These are phyloP conservation scores for Apiotrichum gamsii DNA, from an alignment of 1,284 basidiomycete genomes.

Conservation along the genomic window DNA sequence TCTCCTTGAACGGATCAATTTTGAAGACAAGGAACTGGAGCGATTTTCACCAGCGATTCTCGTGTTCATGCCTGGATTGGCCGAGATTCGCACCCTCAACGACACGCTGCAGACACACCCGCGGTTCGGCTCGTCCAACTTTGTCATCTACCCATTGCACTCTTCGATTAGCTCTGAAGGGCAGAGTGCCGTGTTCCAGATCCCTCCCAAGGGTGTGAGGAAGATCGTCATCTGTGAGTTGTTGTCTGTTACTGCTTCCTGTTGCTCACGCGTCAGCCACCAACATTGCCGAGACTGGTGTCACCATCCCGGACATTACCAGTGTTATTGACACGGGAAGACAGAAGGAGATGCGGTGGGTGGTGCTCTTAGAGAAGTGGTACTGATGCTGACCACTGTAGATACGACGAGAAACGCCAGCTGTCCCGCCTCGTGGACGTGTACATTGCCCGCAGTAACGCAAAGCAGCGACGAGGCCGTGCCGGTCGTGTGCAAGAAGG, in stretches of 20 bases:
- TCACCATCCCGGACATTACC: slow-evolving; percentile 97
- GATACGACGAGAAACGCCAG: slow-evolving; percentile 96
- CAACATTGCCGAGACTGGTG: slow-evolving; percentile 76
- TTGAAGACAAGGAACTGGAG: slow-evolving; percentile 51
- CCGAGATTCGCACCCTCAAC: slow-evolving; percentile 82
- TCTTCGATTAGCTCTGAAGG: slow-evolving; percentile 86
- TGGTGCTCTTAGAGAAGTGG: background rate
- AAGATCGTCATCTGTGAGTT: slow-evolving; percentile 80
- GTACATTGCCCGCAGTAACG: slow-evolving; percentile 89
- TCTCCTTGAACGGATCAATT: slow-evolving; percentile 83
- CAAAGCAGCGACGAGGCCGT: slow-evolving; percentile 82
- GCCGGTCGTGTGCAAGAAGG: slow-evolving; percentile 88
- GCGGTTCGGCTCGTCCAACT: slow-evolving; percentile 62
- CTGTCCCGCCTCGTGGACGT: slow-evolving; percentile 88
- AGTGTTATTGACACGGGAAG: slow-evolving; percentile 96
- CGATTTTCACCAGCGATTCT: slow-evolving; percentile 74
- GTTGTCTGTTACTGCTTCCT: too few species aligned
- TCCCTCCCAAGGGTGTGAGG: slow-evolving; percentile 68
- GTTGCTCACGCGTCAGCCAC: slow-evolving; percentile 53
- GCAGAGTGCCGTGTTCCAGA: slow-evolving; percentile 83
- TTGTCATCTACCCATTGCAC: slow-evolving; percentile 85
- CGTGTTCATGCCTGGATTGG: slow-evolving; percentile 87
- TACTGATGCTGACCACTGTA: too few species aligned
- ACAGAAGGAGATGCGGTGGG: slow-evolving; percentile 79
- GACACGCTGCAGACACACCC: slow-evolving; percentile 75